Percentiles rank a stretch among this genome's conserved stretches.
These are phyloP conservation scores for Aegle marmelos DNA, from an alignment of 345 rosid genomes.

Conservation along the genomic window DNA sequence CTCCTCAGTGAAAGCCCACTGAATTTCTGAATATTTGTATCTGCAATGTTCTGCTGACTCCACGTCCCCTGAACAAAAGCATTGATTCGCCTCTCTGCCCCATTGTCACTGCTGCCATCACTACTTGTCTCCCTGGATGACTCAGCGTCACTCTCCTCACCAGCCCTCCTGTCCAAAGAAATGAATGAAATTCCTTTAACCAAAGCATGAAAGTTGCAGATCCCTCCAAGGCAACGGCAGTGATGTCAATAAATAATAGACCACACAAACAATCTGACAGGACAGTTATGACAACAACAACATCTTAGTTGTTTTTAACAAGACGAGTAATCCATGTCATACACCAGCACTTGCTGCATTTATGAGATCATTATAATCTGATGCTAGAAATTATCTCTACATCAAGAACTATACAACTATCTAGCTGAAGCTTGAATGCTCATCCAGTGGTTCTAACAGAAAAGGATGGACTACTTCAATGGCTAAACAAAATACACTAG, in stretches of 20 bases:
- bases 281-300: background rate
- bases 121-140: conserved; percentile 63
- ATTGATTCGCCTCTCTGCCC: conserved; percentile 37
- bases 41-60: conserved; percentile 31
- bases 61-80: conserved; percentile 27
- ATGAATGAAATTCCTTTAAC: background rate
- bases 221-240: background rate
- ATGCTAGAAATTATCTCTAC: background rate
- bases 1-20: conserved; percentile 46
- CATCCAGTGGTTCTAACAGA: background rate
- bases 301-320: background rate
- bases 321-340: background rate
- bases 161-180: conserved; percentile 43
- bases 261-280: background rate
- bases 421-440: no score
- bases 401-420: background rate
- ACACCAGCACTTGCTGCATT: background rate
- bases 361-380: background rate
- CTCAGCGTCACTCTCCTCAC: conserved; percentile 69
- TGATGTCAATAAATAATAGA: background rate
- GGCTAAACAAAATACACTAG: background rate
- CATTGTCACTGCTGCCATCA: conserved; percentile 59
- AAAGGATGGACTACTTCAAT: background rate
- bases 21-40: conserved; percentile 38
- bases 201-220: background rate